These are phyloP conservation scores for Ceratocystiopsis sp. DNA, from an alignment of 2,329 filamentous ascomycete species.

Conservation along the genomic window DNA sequence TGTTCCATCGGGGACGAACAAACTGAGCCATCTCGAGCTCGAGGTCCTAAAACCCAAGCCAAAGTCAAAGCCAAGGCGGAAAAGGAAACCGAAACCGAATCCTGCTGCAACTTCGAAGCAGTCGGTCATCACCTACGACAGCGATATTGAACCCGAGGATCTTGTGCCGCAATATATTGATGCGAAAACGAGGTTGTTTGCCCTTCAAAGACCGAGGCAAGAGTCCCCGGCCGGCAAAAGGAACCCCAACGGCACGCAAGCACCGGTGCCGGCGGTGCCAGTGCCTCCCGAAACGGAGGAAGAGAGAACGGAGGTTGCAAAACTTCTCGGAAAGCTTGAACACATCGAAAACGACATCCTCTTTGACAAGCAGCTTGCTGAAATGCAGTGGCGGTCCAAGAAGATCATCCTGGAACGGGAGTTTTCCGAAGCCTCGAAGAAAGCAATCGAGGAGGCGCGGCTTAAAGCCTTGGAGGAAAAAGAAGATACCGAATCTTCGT, in stretches of 20 bases:
- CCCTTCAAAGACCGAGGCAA: conserved; percentile 36
- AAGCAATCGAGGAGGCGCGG: conserved; percentile 17
- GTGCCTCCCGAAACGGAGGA: background rate
- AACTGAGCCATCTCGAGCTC: conserved; percentile 24
- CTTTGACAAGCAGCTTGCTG: conserved; percentile 51
- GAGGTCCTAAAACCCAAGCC: background rate
- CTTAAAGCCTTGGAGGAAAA: conserved; percentile 8
- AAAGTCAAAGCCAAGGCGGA: background rate
- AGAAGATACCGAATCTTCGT: conserved; percentile 8
- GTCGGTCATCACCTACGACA: conserved; percentile 36
- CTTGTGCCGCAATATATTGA: conserved; percentile 62
- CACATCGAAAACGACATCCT: conserved; percentile 63
- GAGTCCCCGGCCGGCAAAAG: conserved; percentile 23
- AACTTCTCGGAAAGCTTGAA: conserved; percentile 55
- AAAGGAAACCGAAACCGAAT: background rate
- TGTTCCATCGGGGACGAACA: conserved; percentile 30
- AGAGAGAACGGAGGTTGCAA: conserved; percentile 36
- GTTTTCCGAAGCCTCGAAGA: conserved; percentile 28
- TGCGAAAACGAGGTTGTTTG: conserved; percentile 52
- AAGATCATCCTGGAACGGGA: conserved; percentile 45
- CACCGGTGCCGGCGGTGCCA: background rate
- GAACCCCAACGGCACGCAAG: conserved; percentile 1
- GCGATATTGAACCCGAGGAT: conserved; percentile 58
- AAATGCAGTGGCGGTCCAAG: conserved; percentile 46
- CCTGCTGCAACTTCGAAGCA: conserved; percentile 18